Conservation (phyloP, 495 filamentous ascomycete genomes). For the Podospora australis region DNA sequence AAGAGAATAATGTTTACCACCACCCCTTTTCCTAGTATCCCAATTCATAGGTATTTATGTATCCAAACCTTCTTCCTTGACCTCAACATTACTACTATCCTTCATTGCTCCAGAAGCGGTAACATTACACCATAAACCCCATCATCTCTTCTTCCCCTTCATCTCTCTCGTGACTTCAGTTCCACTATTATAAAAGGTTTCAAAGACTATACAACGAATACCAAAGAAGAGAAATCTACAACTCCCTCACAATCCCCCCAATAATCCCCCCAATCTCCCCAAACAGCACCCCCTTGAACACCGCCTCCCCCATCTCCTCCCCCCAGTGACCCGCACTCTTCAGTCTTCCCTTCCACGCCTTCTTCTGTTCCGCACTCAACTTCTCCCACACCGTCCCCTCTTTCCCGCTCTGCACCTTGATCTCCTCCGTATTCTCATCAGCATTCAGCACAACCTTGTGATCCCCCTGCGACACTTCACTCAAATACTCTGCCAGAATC, state of each 20-base stretch:
- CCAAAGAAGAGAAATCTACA: background rate
- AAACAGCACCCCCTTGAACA: slow-evolving; percentile 72
- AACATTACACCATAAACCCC: too few species aligned
- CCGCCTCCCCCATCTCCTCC: slow-evolving; percentile 61
- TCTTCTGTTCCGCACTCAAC: slow-evolving; percentile 49
- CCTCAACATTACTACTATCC: too few species aligned
- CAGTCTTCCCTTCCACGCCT: slow-evolving; percentile 62
- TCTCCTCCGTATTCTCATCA: slow-evolving; percentile 20
- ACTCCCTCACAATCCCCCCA: slow-evolving; percentile 37
- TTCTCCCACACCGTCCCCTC: slow-evolving; percentile 59
- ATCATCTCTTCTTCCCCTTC: too few species aligned
- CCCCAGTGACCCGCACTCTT: slow-evolving; percentile 67
- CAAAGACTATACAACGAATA: too few species aligned
- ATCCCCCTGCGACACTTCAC: background rate
- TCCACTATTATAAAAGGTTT: too few species aligned
- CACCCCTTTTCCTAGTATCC: too few species aligned
- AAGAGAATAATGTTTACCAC: too few species aligned
- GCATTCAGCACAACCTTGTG: slow-evolving; percentile 14
- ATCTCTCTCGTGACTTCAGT: background rate
- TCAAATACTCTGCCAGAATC: background rate
- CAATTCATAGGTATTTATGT: too few species aligned
- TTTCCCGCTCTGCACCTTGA: slow-evolving; percentile 39
- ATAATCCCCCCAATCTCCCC: slow-evolving; percentile 56
- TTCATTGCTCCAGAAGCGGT: too few species aligned
- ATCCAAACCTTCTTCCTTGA: too few species aligned